These are phyloP conservation scores for Raffaelea ambrosiae DNA, from an alignment of 2,329 filamentous ascomycete genomes.

Conservation along the genomic window DNA sequence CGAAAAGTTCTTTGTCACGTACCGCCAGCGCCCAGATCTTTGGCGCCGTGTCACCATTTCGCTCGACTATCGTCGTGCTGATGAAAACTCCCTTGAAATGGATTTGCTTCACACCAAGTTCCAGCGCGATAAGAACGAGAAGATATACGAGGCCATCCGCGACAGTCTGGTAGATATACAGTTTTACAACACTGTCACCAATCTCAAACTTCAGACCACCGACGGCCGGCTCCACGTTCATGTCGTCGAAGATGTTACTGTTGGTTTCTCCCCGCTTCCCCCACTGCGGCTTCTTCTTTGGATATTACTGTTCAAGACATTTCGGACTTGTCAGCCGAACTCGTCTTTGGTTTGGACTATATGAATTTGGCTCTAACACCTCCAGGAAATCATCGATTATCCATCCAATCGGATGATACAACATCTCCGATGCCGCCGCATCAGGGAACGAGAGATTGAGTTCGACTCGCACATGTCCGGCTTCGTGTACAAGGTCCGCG, in stretches of 20 bases:
- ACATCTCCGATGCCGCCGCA: constrained; percentile 59
- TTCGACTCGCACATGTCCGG: constrained; percentile 94
- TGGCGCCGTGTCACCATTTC: constrained; percentile 91
- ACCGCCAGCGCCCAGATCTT: constrained; percentile 65
- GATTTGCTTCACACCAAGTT: constrained; percentile 70
- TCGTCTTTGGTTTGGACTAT: neutral
- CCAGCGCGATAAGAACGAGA: constrained; percentile 84
- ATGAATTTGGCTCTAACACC: neutral
- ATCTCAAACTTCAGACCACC: constrained; percentile 83
- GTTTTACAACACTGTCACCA: constrained; percentile 93
- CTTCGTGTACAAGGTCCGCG: constrained; percentile 88
- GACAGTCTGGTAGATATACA: constrained; percentile 89
- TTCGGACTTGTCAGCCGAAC: too few species aligned
- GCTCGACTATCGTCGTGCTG: constrained; percentile 79
- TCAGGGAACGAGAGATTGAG: constrained; percentile 64
- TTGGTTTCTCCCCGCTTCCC: constrained; percentile 27
- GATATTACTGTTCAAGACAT: too few species aligned
- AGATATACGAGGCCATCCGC: constrained; percentile 90
- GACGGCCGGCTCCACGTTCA: constrained; percentile 88
- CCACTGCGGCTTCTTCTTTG: too few species aligned
- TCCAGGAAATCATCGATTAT: constrained; percentile 79
- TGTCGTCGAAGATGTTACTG: constrained; percentile 91
- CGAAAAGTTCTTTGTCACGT: constrained; percentile 98
- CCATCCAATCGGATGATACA: constrained; percentile 64
- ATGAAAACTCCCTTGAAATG: constrained; percentile 73